Conservation (phyloP, 2,329 filamentous ascomycete species). For the Aspergillus fischeri region DNA sequence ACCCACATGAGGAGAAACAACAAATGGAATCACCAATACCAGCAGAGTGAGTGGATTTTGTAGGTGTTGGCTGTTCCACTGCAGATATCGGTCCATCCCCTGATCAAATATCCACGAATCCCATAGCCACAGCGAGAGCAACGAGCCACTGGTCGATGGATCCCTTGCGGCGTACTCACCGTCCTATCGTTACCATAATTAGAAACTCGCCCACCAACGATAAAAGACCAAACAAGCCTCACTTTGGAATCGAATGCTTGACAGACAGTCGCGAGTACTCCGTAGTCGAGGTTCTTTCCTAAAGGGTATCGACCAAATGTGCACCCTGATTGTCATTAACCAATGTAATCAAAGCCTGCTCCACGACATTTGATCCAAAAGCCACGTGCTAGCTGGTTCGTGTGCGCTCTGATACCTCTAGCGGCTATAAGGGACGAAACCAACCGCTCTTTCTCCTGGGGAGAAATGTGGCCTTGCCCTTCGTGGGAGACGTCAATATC, state of each 20-base stretch:
- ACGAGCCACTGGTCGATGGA: background rate
- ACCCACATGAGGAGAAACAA: background rate
- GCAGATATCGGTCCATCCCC: background rate
- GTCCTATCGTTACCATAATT: background rate
- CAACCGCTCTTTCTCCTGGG: conserved; percentile 39
- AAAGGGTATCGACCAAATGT: background rate
- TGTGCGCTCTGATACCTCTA: conserved; percentile 35
- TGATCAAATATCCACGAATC: background rate
- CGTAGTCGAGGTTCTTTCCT: background rate
- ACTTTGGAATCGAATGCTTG: conserved; percentile 8
- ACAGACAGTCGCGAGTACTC: background rate
- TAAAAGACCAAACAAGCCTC: conserved; percentile 2
- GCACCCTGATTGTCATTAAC: conserved; percentile 16
- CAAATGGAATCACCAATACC: background rate
- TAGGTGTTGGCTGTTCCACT: background rate
- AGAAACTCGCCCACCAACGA: background rate
- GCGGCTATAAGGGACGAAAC: conserved; percentile 36
- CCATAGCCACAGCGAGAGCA: background rate
- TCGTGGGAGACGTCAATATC: conserved; percentile 19
- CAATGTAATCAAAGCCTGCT: conserved; percentile 37
- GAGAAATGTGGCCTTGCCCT: conserved; percentile 19
- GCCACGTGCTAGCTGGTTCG: conserved; percentile 35
- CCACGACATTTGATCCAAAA: conserved; percentile 46
- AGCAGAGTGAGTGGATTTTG: background rate
- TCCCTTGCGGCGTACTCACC: background rate